Evolutionary conservation across 352 stramenopile species (phyloP).

Genomic region (Stramenopiles sp.): DNA sequence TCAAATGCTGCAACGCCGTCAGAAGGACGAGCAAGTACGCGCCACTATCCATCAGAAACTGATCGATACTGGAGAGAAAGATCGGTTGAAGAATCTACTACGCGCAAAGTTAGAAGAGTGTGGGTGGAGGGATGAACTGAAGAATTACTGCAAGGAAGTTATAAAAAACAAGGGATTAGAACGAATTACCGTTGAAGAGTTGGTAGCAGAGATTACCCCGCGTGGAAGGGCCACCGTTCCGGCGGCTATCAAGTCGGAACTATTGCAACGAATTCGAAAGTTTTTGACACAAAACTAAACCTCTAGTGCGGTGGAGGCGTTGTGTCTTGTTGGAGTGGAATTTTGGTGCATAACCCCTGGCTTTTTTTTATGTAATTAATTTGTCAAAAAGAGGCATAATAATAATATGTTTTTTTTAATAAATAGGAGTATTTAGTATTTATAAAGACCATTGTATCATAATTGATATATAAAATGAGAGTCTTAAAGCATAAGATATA

Average conservation of each 20-base stretch:
- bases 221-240: slow-evolving; percentile 60
- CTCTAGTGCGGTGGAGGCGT: no score
- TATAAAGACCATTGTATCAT: no score
- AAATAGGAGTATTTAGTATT: no score
- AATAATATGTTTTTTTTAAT: no score
- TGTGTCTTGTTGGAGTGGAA: neutral
- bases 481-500: no score
- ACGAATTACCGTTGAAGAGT: slow-evolving; percentile 76
- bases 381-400: no score
- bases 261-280: slow-evolving; percentile 64
- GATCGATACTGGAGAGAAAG: slow-evolving; percentile 62
- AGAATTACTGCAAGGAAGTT: slow-evolving; percentile 62
- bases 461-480: no score
- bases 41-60: slow-evolving; percentile 57
- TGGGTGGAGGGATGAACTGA: slow-evolving; percentile 73
- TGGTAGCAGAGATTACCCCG: slow-evolving; percentile 71
- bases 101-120: slow-evolving; percentile 58
- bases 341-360: no score
- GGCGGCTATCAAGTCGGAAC: slow-evolving; percentile 57
- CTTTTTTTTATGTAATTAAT: no score
- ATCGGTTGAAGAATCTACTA: slow-evolving; percentile 62
- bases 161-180: slow-evolving; percentile 77
- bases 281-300: slow-evolving; percentile 37
- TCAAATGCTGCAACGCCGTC: slow-evolving; percentile 24
- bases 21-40: slow-evolving; percentile 45